phyloP scores from a whole-genome alignment of 306 rosid genomes.

The Gastrolobium bilobum region DNA sequence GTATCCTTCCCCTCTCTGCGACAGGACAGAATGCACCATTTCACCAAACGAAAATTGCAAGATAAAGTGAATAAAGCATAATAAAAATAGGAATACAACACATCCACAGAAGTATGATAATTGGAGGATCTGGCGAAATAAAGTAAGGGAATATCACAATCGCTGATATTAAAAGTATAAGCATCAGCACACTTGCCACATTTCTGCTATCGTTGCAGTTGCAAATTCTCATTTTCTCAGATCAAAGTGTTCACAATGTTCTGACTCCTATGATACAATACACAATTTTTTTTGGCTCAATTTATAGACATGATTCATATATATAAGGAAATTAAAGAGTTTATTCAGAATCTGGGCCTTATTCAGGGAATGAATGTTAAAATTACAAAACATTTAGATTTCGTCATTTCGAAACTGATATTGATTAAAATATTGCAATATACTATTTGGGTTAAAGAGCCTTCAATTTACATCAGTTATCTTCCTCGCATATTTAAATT shows the following conservation, averaged over 20 bases:
- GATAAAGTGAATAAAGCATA: slow-evolving; percentile 21
- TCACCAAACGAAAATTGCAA: slow-evolving; percentile 33
- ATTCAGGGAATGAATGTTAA: not conserved
- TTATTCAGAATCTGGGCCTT: not conserved
- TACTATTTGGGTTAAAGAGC: not conserved
- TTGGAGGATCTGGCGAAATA: not conserved
- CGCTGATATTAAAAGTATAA: not conserved
- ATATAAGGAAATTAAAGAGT: not conserved
- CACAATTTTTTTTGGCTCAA: not conserved
- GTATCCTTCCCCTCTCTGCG: not conserved
- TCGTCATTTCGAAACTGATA: not conserved
- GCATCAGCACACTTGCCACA: not conserved
- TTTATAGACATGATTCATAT: not conserved
- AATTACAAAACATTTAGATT: not conserved
- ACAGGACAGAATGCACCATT: not conserved
- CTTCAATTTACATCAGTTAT: not conserved
- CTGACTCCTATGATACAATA: not conserved
- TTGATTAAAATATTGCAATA: not conserved
- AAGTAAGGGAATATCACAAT: slow-evolving; percentile 14
- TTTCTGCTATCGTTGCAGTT: not conserved
- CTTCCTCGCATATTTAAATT: not conserved
- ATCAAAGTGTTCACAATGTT: not conserved
- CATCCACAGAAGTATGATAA: not conserved
- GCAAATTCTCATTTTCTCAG: slow-evolving; percentile 16
- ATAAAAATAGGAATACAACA: slow-evolving; percentile 16